phyloP scores from a whole-genome alignment of 345 rosid species.

The Orychophragmus violaceus region DNA sequence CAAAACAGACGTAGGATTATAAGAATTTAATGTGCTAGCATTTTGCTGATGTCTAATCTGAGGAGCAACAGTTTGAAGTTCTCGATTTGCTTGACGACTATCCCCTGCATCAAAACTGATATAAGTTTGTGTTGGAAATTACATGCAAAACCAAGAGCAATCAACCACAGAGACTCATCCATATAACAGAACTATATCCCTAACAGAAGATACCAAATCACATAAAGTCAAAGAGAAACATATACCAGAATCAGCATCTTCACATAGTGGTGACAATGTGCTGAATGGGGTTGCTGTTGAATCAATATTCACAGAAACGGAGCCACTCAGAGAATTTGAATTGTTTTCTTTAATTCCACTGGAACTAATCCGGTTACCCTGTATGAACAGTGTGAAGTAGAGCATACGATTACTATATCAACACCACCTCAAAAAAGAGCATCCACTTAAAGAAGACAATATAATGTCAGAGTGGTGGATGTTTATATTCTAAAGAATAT shows the following conservation, averaged over 20 bases:
- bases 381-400: slow-evolving; percentile 4
- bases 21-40: slow-evolving; percentile 33
- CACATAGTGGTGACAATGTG: slow-evolving; percentile 57
- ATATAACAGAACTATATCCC: neutral
- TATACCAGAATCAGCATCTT: slow-evolving; percentile 92
- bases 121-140: slow-evolving; percentile 8
- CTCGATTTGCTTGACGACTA: no score
- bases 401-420: neutral
- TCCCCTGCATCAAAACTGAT: slow-evolving; percentile 46
- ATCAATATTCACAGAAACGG: slow-evolving; percentile 55
- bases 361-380: slow-evolving; percentile 60
- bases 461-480: neutral
- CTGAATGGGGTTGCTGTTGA: slow-evolving; percentile 69
- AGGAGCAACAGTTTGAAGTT: no score
- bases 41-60: slow-evolving; percentile 29
- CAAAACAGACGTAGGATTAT: slow-evolving; percentile 24
- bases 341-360: slow-evolving; percentile 44
- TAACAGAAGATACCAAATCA: slow-evolving; percentile 1
- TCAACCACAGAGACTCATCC: slow-evolving; percentile 7
- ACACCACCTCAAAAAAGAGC: slow-evolving; percentile 1
- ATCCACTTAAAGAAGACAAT: neutral
- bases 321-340: slow-evolving; percentile 38
- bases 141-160: slow-evolving; percentile 10
- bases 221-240: neutral
- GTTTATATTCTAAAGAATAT: neutral